Evolutionary conservation across 1,139 yeast genomes (phyloP).

Genomic region (Blastobotrys ciferrii): DNA sequence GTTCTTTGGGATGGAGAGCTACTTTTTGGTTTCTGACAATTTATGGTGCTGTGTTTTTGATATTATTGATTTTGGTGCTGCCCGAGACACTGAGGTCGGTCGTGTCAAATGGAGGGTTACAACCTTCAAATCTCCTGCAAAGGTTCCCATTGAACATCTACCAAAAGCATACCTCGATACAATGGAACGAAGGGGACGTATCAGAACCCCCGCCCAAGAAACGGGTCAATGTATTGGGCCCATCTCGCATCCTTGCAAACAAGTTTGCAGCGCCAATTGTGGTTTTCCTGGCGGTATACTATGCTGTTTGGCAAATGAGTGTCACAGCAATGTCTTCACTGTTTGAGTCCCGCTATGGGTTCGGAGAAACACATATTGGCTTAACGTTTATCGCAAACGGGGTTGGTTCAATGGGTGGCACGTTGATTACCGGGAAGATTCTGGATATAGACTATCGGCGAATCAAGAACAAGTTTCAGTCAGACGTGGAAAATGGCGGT

Average conservation of each 20-base stretch:
- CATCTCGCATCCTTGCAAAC: slow-evolving; percentile 12
- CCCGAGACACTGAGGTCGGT: slow-evolving; percentile 69
- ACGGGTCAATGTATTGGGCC: slow-evolving; percentile 5
- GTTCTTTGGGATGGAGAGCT: slow-evolving; percentile 67
- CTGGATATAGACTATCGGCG: slow-evolving; percentile 30
- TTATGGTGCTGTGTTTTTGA: slow-evolving; percentile 48
- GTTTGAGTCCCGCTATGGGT: slow-evolving; percentile 10
- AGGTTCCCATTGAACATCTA: slow-evolving; percentile 7
- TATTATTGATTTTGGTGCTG: slow-evolving; percentile 36
- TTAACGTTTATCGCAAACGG: slow-evolving; percentile 46
- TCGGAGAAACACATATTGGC: slow-evolving; percentile 48
- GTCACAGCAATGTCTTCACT: slow-evolving; percentile 14
- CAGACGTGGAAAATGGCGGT: slow-evolving; percentile 50
- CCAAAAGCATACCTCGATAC: slow-evolving; percentile 4
- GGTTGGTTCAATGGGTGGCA: slow-evolving; percentile 34
- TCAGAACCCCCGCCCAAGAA: not conserved
- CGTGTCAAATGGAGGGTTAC: slow-evolving; percentile 55
- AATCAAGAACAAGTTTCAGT: slow-evolving; percentile 16
- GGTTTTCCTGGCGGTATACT: slow-evolving; percentile 10
- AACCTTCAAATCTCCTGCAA: not conserved
- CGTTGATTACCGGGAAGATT: slow-evolving; percentile 31
- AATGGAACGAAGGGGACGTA: not conserved
- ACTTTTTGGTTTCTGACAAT: slow-evolving; percentile 69
- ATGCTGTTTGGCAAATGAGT: slow-evolving; percentile 14
- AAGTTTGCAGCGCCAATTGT: slow-evolving; percentile 12